Conservation (phyloP, 1,284 basidiomycete species). For the Naganishia liquefaciens region DNA sequence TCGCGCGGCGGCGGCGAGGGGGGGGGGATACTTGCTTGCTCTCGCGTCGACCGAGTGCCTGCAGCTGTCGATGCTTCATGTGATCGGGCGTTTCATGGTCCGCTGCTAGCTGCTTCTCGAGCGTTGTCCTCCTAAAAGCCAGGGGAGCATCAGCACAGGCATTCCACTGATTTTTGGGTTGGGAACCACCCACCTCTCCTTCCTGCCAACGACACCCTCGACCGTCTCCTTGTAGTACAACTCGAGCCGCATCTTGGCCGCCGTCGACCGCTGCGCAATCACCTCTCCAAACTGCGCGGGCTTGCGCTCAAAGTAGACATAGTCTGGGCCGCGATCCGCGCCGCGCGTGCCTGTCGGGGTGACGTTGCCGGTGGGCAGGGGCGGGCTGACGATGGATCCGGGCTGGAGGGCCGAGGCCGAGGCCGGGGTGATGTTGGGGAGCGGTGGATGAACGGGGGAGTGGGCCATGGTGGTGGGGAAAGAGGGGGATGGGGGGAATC, state of each 20-base stretch:
- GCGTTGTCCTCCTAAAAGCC: slow-evolving; percentile 77
- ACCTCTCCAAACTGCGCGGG: slow-evolving; percentile 81
- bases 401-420: slow-evolving; percentile 43
- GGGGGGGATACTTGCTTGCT: slow-evolving; percentile 59
- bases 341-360: slow-evolving; percentile 25
- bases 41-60: slow-evolving; percentile 87
- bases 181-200: slow-evolving; percentile 67
- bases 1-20: too few relatives aligned
- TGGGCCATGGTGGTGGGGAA: slow-evolving; percentile 16
- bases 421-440: slow-evolving; percentile 50
- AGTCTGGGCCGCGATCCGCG: slow-evolving; percentile 60
- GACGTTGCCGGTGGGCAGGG: slow-evolving; percentile 29
- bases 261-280: slow-evolving; percentile 87
- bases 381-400: slow-evolving; percentile 29
- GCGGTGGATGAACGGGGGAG: slow-evolving; percentile 38
- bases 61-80: slow-evolving; percentile 85
- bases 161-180: too few relatives aligned
- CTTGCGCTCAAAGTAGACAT: slow-evolving; percentile 94
- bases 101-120: slow-evolving; percentile 80
- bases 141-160: neutral
- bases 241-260: slow-evolving; percentile 95
- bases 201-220: slow-evolving; percentile 84
- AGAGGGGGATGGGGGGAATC: neutral
- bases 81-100: slow-evolving; percentile 76
- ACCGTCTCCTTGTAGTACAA: slow-evolving; percentile 97